Conservation (phyloP, 164 flowering plant genomes). For the Houttuynia cordata region DNA sequence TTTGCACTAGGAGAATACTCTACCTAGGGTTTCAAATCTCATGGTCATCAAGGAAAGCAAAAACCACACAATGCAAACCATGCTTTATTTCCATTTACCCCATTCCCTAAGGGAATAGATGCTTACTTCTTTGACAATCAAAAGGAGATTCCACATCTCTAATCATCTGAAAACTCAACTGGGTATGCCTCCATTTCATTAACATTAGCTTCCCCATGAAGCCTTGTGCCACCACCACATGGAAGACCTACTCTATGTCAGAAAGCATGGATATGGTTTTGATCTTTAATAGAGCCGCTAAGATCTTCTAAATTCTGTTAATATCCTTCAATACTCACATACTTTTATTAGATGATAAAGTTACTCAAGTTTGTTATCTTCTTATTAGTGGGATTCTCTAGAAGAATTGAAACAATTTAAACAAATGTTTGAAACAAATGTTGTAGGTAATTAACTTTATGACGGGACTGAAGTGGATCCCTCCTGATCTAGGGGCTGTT, state of each 20-base stretch:
- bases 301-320: too few species aligned
- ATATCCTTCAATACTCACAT: too few species aligned
- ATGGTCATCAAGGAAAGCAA: neutral
- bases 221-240: neutral
- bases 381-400: too few species aligned
- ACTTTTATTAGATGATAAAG: too few species aligned
- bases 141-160: constrained; percentile 12
- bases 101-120: constrained; percentile 31
- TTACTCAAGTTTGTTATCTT: too few species aligned
- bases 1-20: neutral
- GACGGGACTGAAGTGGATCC: neutral
- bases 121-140: constrained; percentile 54
- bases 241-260: too few species aligned
- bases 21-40: neutral
- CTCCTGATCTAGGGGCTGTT: neutral
- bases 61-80: neutral
- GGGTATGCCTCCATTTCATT: neutral
- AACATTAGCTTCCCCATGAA: neutral
- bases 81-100: constrained; percentile 4
- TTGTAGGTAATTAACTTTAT: too few species aligned
- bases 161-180: neutral
- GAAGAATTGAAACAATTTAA: too few species aligned
- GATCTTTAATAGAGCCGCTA: too few species aligned
- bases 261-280: too few species aligned
- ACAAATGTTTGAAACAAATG: neutral